Evolutionary conservation across 805 yeast genomes (phyloP).

Genomic region (Myxozyma vanderwaltii): DNA sequence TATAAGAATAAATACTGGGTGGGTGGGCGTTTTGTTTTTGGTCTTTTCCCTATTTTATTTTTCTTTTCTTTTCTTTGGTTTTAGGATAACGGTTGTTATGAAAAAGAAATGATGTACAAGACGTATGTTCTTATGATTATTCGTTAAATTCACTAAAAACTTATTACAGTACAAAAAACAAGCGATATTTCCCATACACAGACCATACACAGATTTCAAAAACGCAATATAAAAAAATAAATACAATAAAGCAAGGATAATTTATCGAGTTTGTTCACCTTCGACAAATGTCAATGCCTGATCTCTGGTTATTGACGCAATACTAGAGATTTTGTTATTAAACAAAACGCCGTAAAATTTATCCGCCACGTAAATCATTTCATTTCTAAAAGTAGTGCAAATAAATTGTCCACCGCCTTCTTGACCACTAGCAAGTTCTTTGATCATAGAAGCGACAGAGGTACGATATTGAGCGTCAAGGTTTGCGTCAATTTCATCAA

Average conservation of each 20-base stretch:
- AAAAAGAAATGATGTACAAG: too few species aligned
- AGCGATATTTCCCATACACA: too few species aligned
- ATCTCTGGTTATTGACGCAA: constrained; percentile 66
- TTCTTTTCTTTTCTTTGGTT: too few species aligned
- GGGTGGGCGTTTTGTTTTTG: too few species aligned
- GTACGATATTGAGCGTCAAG: constrained; percentile 88
- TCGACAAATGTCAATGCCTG: constrained; percentile 85
- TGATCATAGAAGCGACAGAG: constrained; percentile 77
- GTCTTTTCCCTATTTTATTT: too few species aligned
- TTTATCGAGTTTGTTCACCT: constrained; percentile 29
- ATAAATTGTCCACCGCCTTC: constrained; percentile 73
- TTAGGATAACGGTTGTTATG: too few species aligned
- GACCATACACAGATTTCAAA: too few species aligned
- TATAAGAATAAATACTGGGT: too few species aligned
- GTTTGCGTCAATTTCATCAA: constrained; percentile 97
- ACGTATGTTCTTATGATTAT: too few species aligned
- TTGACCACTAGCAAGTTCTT: constrained; percentile 53
- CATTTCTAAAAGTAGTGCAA: constrained; percentile 94
- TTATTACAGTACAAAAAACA: too few species aligned
- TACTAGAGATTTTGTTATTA: constrained; percentile 76
- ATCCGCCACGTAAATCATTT: constrained; percentile 84
- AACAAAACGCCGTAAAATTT: constrained; percentile 86
- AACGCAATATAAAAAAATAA: neutral
- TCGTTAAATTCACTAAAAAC: too few species aligned
- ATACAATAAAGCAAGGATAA: neutral